A percentile compares a stretch with the other conserved stretches of the same genome.
These are phyloP conservation scores for Azolla pinnata DNA, from an alignment of 75 land plant species.

Conservation along the genomic window DNA sequence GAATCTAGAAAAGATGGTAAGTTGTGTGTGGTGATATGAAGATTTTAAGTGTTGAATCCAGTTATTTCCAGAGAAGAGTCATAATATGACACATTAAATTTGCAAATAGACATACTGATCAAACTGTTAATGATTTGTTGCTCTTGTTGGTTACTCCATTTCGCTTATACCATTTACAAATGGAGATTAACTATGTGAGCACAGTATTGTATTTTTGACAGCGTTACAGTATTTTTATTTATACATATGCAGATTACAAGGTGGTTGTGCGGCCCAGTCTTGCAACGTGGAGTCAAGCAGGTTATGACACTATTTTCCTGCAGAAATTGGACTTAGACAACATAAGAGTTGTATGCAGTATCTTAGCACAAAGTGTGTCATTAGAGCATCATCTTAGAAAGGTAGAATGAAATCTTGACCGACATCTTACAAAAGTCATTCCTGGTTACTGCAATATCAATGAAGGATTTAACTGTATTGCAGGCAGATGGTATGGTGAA, in stretches of 20 bases:
- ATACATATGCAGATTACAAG: slow-evolving; percentile 45
- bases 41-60: too few relatives aligned
- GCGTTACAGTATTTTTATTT: background rate
- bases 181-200: background rate
- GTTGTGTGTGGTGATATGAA: too few relatives aligned
- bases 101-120: too few relatives aligned
- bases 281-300: slow-evolving; percentile 69
- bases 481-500: slow-evolving; percentile 81
- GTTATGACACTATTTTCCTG: slow-evolving; percentile 58
- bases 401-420: too few relatives aligned
- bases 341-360: slow-evolving; percentile 67
- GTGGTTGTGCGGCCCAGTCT: slow-evolving; percentile 62
- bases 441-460: too few relatives aligned
- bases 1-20: slow-evolving; percentile 81
- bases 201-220: background rate
- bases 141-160: too few relatives aligned
- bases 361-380: slow-evolving; percentile 88
- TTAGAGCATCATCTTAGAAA: slow-evolving; percentile 70
- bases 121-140: too few relatives aligned
- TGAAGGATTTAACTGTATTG: too few relatives aligned
- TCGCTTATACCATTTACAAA: too few relatives aligned
- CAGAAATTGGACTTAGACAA: slow-evolving; percentile 68
- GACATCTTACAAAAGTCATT: too few relatives aligned
- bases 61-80: too few relatives aligned
- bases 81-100: too few relatives aligned